Conservation (phyloP, 495 filamentous ascomycete genomes). For the Lichenothelia convexa region DNA sequence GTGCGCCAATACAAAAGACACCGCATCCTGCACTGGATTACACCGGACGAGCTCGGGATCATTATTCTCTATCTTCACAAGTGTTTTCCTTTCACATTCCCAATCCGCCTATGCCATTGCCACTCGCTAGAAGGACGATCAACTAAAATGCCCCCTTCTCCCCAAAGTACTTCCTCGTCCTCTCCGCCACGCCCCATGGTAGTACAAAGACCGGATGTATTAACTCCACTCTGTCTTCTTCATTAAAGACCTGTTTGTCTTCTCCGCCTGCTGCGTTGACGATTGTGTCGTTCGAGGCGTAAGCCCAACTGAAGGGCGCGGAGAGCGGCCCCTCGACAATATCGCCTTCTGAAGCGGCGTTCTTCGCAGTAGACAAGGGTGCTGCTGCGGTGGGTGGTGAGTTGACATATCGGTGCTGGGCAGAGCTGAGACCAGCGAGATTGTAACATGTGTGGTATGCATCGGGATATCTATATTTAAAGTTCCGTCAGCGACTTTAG, state of each 20-base stretch:
- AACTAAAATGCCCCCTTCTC: slow-evolving; percentile 35
- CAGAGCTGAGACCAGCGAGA: slow-evolving; percentile 64
- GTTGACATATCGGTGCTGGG: slow-evolving; percentile 59
- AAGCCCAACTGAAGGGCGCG: slow-evolving; percentile 49
- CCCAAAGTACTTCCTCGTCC: slow-evolving; percentile 44
- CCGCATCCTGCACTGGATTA: too few species aligned
- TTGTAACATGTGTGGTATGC: slow-evolving; percentile 87
- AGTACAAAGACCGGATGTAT: slow-evolving; percentile 79
- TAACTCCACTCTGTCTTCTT: slow-evolving; percentile 30
- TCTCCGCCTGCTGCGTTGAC: slow-evolving; percentile 24
- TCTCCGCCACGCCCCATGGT: slow-evolving; percentile 47
- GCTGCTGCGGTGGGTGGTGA: slow-evolving; percentile 11
- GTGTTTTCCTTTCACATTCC: too few species aligned
- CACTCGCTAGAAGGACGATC: too few species aligned
- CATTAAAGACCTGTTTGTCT: slow-evolving; percentile 26
- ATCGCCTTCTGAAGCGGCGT: slow-evolving; percentile 12
- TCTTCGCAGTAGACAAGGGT: slow-evolving; percentile 5
- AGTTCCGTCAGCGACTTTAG: too few species aligned
- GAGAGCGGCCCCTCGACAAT: slow-evolving; percentile 16
- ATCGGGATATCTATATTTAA: too few species aligned
- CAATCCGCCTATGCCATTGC: too few species aligned
- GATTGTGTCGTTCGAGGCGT: slow-evolving; percentile 17
- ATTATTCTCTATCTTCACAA: too few species aligned
- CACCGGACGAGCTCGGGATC: too few species aligned
- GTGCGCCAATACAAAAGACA: too few species aligned